phyloP scores from a whole-genome alignment of 2,329 filamentous ascomycete species.

The Cytospora leucostoma region DNA sequence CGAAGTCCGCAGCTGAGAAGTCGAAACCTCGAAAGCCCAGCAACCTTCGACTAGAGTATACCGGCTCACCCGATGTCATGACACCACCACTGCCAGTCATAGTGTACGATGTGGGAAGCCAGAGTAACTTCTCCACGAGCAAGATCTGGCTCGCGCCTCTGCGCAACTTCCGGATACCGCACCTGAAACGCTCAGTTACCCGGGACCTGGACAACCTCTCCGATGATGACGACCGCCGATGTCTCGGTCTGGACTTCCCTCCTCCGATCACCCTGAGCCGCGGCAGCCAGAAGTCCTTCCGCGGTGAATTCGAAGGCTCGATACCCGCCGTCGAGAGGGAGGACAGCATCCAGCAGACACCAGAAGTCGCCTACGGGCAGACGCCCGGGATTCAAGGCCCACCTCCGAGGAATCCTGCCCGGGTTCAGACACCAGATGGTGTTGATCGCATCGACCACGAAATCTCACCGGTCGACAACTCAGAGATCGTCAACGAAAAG shows the following conservation, averaged over 20 bases:
- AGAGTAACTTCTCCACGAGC: neutral
- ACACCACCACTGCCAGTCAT: slow-evolving; percentile 14
- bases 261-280: slow-evolving; percentile 28
- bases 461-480: slow-evolving; percentile 6
- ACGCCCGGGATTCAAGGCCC: slow-evolving; percentile 9
- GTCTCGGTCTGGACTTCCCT: slow-evolving; percentile 25
- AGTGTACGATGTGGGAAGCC: slow-evolving; percentile 8
- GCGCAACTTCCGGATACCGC: slow-evolving; percentile 23
- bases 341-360: slow-evolving; percentile 32
- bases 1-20: slow-evolving; percentile 13
- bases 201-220: slow-evolving; percentile 32
- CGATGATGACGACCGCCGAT: slow-evolving; percentile 31
- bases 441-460: slow-evolving; percentile 6
- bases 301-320: slow-evolving; percentile 35
- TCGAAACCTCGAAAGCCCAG: slow-evolving; percentile 21
- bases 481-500: slow-evolving; percentile 16
- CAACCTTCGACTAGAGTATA: slow-evolving; percentile 23
- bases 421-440: neutral
- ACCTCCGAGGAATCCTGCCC: slow-evolving; percentile 19
- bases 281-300: slow-evolving; percentile 33
- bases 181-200: slow-evolving; percentile 28
- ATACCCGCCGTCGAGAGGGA: slow-evolving; percentile 32
- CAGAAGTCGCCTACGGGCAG: slow-evolving; percentile 30
- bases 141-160: slow-evolving; percentile 24
- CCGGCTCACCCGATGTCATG: slow-evolving; percentile 13